Evolutionary conservation across 208 protist genomes (phyloP).

Genomic region (Wallacemonas rigidus): DNA sequence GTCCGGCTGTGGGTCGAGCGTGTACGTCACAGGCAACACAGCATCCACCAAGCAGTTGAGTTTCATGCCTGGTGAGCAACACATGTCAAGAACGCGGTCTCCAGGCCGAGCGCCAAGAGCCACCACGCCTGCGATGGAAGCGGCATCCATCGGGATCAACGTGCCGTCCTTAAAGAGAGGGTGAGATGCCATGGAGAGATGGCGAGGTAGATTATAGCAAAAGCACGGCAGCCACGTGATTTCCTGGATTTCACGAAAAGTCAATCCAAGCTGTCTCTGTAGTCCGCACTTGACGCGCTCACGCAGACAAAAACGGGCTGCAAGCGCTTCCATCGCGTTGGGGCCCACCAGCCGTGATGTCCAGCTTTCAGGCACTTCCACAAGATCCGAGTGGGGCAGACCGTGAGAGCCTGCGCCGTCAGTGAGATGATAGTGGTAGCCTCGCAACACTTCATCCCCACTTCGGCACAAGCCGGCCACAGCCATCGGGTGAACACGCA

Average conservation of each 20-base stretch:
- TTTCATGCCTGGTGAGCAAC: conserved; percentile 90
- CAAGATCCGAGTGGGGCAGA: neutral
- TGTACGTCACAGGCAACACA: conserved; percentile 20
- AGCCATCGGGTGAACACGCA: conserved; percentile 52
- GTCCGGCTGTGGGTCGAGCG: neutral
- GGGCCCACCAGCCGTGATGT: neutral
- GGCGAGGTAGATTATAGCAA: conserved; percentile 49
- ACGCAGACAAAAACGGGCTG: neutral
- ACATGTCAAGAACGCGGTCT: conserved; percentile 82
- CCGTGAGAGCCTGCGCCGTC: no score
- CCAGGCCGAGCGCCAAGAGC: conserved; percentile 57
- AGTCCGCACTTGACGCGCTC: conserved; percentile 13
- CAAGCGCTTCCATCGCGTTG: neutral
- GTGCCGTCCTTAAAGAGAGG: conserved; percentile 39
- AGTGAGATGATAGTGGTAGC: neutral
- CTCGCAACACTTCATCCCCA: conserved; percentile 11
- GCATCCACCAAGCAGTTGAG: conserved; percentile 65
- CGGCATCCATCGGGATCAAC: conserved; percentile 84
- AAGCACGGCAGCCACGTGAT: conserved; percentile 70
- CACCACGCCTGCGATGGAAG: conserved; percentile 81
- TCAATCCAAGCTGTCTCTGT: conserved; percentile 24
- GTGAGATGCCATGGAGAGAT: conserved; percentile 27
- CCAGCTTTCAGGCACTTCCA: neutral
- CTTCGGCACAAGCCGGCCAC: neutral
- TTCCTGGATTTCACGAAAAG: conserved; percentile 22